Evolutionary conservation across 352 stramenopile species (phyloP), one percentile per base, ranked within the genome.

Genomic region (Globisporangium nunn): DNA sequence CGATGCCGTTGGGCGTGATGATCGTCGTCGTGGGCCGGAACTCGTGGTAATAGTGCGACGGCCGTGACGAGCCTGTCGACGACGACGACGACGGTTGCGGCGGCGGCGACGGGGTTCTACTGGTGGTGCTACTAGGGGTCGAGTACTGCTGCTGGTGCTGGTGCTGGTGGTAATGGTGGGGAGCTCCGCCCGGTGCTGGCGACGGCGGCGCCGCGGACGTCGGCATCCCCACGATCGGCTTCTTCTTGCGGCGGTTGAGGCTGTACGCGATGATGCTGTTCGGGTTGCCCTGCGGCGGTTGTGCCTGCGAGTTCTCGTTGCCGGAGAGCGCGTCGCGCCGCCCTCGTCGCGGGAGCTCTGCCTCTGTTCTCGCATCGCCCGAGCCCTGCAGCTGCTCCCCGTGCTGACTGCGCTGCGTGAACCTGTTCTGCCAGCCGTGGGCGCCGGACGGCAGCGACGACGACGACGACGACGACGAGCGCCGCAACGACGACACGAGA

Each of bases 181-280:
- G 54, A 30, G 14, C 12, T 33, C 33, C 33, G 6, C 37, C 39
- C 31, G 39, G 56, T 33, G 44, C 28, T 14, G 35, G 35, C 35
- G 35, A 40, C 35, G 35, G 35, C 35, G 35, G 35, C 35, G 35
- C 35, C 35, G 35, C 46, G 14, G 43, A 39, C 18, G 55, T 52
- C 29, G 74, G 71, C 43, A 74, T 77, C 1, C 68, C 71, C 40
- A 62, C 69, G 41, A 84, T 58, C 58, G 66, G 64, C 56, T 77
- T 77, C 63, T 82, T 75, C 62, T 82, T 82, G 62, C 71, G 71
- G 66, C 78, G 80, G 56, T 82, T 81, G 47, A 82, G 60, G 52
- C 61, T 82, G 55, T 85, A 85, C 6, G 58, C 61, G 59, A 85
- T 77, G 50, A 85, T 78, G 54, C 72, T 82, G 62, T 78, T 80